These are phyloP conservation scores for Gossypium schwendimanii DNA, from an alignment of 441 rosid genomes.

Conservation along the genomic window DNA sequence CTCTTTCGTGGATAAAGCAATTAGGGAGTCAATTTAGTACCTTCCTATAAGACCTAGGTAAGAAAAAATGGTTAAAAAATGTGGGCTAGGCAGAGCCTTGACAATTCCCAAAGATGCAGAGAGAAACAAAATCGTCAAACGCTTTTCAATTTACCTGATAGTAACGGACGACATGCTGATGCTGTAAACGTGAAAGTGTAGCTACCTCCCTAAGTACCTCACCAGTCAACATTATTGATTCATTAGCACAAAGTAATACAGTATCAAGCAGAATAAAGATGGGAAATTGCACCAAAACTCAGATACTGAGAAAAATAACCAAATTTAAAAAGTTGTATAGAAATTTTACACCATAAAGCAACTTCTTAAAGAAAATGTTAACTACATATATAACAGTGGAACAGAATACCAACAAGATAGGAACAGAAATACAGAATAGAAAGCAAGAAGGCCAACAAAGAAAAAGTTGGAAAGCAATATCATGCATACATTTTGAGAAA, in stretches of 20 bases:
- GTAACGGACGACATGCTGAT: conserved; percentile 97
- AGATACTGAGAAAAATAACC: not conserved
- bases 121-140: conserved; percentile 9
- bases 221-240: conserved; percentile 17
- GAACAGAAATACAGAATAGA: not conserved
- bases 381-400: not conserved
- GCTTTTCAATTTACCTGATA: conserved; percentile 58
- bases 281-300: conserved; percentile 8
- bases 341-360: conserved; percentile 13
- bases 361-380: conserved; percentile 6
- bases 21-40: not conserved
- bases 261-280: conserved; percentile 12
- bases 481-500: not conserved
- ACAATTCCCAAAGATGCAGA: conserved; percentile 6
- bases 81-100: not conserved
- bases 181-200: conserved; percentile 94
- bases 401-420: not conserved
- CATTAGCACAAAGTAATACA: conserved; percentile 19
- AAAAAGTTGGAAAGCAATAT: not conserved
- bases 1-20: not conserved
- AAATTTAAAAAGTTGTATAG: conserved; percentile 5
- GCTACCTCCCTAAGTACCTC: conserved; percentile 87
- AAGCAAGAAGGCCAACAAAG: not conserved
- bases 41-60: not conserved
- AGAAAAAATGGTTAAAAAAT: not conserved